Evolutionary conservation across 2,329 filamentous ascomycete species (phyloP).

Genomic region (Paracorniculantispora psalliotae): DNA sequence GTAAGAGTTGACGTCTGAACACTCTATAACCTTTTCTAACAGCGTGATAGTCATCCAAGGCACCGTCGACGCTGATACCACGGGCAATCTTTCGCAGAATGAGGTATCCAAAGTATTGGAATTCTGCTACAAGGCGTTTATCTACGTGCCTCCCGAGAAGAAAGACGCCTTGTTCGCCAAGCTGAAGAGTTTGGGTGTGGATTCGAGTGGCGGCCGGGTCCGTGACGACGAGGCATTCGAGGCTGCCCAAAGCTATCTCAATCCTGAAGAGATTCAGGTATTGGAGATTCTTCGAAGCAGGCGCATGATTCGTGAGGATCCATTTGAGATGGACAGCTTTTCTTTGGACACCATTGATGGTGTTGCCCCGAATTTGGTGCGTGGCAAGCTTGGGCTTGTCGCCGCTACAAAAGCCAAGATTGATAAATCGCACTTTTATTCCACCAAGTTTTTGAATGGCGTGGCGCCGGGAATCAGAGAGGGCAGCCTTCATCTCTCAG

Average conservation of each 20-base stretch:
- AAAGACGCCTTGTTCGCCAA: constrained; percentile 18
- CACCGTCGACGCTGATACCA: constrained; percentile 23
- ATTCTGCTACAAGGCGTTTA: neutral
- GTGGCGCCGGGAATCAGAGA: neutral
- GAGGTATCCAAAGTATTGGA: constrained; percentile 12
- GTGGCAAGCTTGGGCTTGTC: constrained; percentile 15
- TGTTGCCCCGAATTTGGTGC: constrained; percentile 12
- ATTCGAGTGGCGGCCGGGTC: neutral
- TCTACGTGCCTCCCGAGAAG: constrained; percentile 3
- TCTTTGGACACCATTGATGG: constrained; percentile 17
- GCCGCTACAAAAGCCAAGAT: neutral
- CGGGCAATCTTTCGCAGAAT: constrained; percentile 24
- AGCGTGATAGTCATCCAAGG: constrained; percentile 32
- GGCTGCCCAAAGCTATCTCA: constrained; percentile 3
- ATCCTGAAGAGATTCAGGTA: constrained; percentile 14
- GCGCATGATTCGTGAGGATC: constrained; percentile 16
- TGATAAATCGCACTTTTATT: neutral
- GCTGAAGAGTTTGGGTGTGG: constrained; percentile 5
- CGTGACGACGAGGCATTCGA: neutral
- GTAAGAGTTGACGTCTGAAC: constrained; percentile 23
- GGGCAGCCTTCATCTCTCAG: neutral
- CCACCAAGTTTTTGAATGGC: neutral
- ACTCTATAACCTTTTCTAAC: neutral
- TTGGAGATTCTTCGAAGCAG: constrained; percentile 13
- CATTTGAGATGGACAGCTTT: constrained; percentile 17